A percentile compares a stretch with the other conserved stretches of the same genome.
These are phyloP conservation scores for Epithemia pelagica DNA, from an alignment of 108 stramenopile species.

Conservation along the genomic window DNA sequence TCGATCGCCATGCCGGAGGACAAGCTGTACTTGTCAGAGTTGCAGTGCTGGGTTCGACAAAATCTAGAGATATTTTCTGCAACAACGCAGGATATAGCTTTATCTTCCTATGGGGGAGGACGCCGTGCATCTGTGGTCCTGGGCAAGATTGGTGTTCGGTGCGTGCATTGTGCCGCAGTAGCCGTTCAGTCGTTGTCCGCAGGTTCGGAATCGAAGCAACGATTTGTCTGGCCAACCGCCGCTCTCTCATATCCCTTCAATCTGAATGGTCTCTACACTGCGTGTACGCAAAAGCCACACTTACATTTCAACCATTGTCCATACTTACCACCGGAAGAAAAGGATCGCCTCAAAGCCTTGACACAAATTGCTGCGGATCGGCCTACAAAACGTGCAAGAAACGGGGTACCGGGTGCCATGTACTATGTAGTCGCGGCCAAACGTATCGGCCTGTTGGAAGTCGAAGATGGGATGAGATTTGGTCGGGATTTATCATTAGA, in stretches of 20 bases:
- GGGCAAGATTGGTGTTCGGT: slow-evolving; percentile 51
- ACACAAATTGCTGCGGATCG: slow-evolving; percentile 3
- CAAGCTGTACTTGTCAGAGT: slow-evolving; percentile 20
- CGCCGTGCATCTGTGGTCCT: slow-evolving; percentile 24
- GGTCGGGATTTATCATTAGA: background rate
- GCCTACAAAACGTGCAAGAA: background rate
- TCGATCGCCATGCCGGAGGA: slow-evolving; percentile 33
- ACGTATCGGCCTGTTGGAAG: slow-evolving; percentile 37
- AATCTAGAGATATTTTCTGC: slow-evolving; percentile 49
- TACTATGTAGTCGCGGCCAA: slow-evolving; percentile 36
- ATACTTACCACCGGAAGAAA: slow-evolving; percentile 19
- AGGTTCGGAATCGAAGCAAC: background rate
- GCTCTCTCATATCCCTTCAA: slow-evolving; percentile 38
- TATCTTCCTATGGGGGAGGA: slow-evolving; percentile 12
- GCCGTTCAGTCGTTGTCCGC: background rate
- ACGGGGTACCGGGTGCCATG: slow-evolving; percentile 15
- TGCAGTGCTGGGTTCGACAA: slow-evolving; percentile 31
- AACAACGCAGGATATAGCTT: slow-evolving; percentile 12
- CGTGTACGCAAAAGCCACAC: slow-evolving; percentile 35
- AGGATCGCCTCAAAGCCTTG: slow-evolving; percentile 12
- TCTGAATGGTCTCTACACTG: slow-evolving; percentile 30
- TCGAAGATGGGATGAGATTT: background rate
- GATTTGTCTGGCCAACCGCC: slow-evolving; percentile 25
- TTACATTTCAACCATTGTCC: slow-evolving; percentile 47
- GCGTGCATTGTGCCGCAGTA: slow-evolving; percentile 45